Base-by-base conservation (phyloP, 1,139 yeast species). In the Pichia terricola region DNA sequence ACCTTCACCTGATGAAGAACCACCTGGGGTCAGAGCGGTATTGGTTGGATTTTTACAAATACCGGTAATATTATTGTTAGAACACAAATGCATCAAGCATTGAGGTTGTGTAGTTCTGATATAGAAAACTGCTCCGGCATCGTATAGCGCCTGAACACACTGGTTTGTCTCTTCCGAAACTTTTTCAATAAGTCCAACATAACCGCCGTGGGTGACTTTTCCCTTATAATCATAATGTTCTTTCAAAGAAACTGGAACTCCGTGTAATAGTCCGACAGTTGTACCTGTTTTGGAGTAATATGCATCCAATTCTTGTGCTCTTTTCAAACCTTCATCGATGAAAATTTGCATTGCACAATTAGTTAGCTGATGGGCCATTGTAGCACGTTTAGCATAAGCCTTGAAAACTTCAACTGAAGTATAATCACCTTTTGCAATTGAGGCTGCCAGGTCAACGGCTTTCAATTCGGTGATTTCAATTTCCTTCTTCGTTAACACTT, bases 1-100 rank as follows among this genome's bases (percentile, higher is more conserved):
- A 49, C 87, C 86, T 60, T 81, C 88, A 50, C 89, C 89, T 28
- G 81, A 75, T 1, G 86, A 78, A 0, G 86, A 78, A 5, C 89
- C 89, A 47, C 81, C 81, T 6, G 77, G 68, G 8, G 77, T 67
- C 46, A 75, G 57, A 6, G 64, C 57, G 5, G 75, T 64, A 50
- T 75, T 75, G 52, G 59, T 58, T 0, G 81, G 74, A 55, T 76
- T 77, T 44, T 66, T 64, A 7, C 76, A 67, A 43, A 70, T 58
- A 1, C 77, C 79, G 32, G 64, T 66, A 48, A 69, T 60, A 54
- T 67, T 68, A 53, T 71, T 70, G 45, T 62, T 57, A 25, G 72
- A 67, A 45, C 71, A 75, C 39, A 70, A 57, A 53, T 69, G 74
- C 80, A 75, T 75, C 65, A 52, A 67, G 61, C 48, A 42, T 45